These are phyloP conservation scores for Mortierella hygrophila DNA, from an alignment of 192 early-diverging fungal genomes.

Conservation along the genomic window DNA sequence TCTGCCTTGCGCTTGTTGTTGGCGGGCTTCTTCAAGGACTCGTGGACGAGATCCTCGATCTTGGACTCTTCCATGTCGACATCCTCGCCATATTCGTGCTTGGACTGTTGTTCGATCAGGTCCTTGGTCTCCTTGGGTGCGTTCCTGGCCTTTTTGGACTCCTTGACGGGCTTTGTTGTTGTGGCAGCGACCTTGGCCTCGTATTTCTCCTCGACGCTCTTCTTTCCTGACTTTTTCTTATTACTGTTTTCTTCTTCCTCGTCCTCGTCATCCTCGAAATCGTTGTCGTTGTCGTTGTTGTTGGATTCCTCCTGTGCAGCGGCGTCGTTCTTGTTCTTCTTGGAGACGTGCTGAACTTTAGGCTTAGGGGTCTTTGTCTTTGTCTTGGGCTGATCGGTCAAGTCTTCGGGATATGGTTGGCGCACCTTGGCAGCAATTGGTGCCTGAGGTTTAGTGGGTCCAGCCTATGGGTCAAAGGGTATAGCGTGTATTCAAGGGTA, in stretches of 20 bases:
- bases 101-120: conserved; percentile 29
- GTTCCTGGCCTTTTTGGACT: conserved; percentile 29
- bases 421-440: conserved; percentile 42
- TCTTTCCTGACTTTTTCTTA: conserved; percentile 28
- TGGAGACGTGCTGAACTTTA: conserved; percentile 34
- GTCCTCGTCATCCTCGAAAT: conserved; percentile 15
- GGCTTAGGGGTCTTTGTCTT: conserved; percentile 52
- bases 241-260: conserved; percentile 17
- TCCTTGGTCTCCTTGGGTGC: conserved; percentile 52
- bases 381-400: conserved; percentile 32
- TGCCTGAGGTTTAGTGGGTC: conserved; percentile 35
- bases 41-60: conserved; percentile 49
- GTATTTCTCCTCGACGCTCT: conserved; percentile 44
- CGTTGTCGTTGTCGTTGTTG: not conserved
- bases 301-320: conserved; percentile 5
- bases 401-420: conserved; percentile 44
- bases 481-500: conserved; percentile 5
- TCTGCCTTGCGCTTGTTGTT: conserved; percentile 47
- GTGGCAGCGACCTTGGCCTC: conserved; percentile 32
- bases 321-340: conserved; percentile 37
- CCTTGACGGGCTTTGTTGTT: conserved; percentile 12
- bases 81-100: conserved; percentile 51
- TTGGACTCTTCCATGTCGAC: conserved; percentile 50
- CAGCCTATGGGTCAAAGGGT: conserved; percentile 37
- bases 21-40: conserved; percentile 31